These are phyloP conservation scores for Lyophyllum decastes DNA, from an alignment of 768 basidiomycete genomes.

Conservation along the genomic window DNA sequence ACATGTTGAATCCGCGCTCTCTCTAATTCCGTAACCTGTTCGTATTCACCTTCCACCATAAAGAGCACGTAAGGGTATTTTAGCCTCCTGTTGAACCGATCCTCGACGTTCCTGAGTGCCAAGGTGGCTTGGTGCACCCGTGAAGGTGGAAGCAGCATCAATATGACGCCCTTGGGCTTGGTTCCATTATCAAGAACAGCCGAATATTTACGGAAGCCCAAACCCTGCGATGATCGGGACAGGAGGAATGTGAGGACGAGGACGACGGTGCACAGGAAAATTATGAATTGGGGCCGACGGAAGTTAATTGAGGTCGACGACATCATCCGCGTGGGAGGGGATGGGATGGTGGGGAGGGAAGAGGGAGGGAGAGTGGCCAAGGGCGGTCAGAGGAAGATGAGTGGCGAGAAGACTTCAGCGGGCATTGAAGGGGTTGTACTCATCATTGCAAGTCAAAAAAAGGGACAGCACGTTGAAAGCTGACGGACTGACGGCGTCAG, in stretches of 20 bases:
- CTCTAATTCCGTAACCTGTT: constrained; percentile 22
- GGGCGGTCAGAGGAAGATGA: background rate
- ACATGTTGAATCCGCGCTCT: constrained; percentile 24
- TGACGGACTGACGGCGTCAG: background rate
- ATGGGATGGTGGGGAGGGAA: background rate
- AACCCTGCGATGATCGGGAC: background rate
- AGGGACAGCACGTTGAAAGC: background rate
- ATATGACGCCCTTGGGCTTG: constrained; percentile 27
- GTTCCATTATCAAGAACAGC: background rate
- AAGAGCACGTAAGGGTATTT: constrained; percentile 31
- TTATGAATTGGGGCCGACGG: constrained; percentile 7
- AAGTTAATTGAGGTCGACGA: constrained; percentile 10
- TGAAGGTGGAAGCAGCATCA: constrained; percentile 26
- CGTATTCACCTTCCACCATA: constrained; percentile 24
- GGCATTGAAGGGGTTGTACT: background rate
- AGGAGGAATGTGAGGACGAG: constrained; percentile 4
- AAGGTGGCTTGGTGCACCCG: constrained; percentile 27
- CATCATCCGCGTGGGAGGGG: background rate
- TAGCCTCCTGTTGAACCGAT: constrained; percentile 30
- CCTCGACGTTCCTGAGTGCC: constrained; percentile 29
- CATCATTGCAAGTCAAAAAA: background rate
- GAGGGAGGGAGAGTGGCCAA: background rate
- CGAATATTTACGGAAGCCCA: background rate
- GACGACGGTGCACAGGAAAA: background rate
- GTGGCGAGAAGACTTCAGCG: background rate